phyloP scores from a whole-genome alignment of 225 moss, liverwort and hornwort genomes.

The Straminergon stramineum region DNA sequence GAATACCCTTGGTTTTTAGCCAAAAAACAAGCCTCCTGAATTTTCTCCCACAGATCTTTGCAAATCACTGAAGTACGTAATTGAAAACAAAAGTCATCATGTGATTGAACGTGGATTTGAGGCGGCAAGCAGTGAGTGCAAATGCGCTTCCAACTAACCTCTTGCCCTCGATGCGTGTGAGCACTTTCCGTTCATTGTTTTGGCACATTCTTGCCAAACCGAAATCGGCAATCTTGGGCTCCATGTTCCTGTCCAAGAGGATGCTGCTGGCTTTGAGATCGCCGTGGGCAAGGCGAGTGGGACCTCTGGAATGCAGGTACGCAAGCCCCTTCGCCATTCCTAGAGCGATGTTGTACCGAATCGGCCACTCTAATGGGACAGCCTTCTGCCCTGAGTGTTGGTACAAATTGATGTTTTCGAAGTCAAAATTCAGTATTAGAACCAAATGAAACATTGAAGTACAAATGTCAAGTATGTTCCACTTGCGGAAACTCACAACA shows the following conservation, averaged over 20 bases:
- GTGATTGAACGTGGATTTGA: background rate
- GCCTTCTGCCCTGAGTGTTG: slow-evolving; percentile 7
- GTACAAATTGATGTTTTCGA: background rate
- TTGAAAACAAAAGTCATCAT: background rate
- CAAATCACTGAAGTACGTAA: background rate
- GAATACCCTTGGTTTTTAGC: background rate
- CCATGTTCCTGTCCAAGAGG: slow-evolving; percentile 26
- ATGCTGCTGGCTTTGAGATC: slow-evolving; percentile 47
- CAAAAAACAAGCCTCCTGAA: background rate
- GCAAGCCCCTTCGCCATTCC: slow-evolving; percentile 39
- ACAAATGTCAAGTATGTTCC: background rate
- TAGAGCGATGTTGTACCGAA: slow-evolving; percentile 34
- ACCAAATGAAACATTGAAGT: background rate
- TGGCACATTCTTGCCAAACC: slow-evolving; percentile 43
- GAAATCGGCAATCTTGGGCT: slow-evolving; percentile 52
- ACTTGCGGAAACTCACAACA: background rate
- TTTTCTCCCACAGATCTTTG: background rate
- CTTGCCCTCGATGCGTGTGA: slow-evolving; percentile 48
- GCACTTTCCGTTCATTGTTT: slow-evolving; percentile 38
- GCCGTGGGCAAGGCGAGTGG: slow-evolving; percentile 30
- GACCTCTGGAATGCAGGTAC: slow-evolving; percentile 31
- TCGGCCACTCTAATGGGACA: slow-evolving; percentile 24
- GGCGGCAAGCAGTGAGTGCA: background rate
- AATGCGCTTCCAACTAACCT: background rate
- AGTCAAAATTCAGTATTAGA: background rate